Evolutionary conservation across 306 rosid species (phyloP), one percentile per base, ranked within the genome.

Genomic region (Quercus aquifolioides): DNA sequence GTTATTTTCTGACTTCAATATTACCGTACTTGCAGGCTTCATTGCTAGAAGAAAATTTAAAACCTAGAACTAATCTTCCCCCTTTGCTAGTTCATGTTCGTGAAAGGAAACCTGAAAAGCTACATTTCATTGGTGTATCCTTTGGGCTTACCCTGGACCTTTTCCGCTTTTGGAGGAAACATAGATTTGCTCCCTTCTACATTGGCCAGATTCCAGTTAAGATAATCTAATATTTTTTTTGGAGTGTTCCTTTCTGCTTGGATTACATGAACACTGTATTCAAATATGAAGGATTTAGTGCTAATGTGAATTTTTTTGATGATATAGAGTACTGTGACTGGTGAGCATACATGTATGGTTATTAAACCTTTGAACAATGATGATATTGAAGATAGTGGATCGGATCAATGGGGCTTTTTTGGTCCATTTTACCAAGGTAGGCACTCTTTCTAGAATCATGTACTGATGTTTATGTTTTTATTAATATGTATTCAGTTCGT

Each of bases 121-220:
- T 95, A 73, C 99, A 92, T 72, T 95, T 92, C 79, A 62, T 92
- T 77, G 99, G 98, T 75, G 99, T 95, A 84, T 95, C 99, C 76
- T 95, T 95, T 85, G 99, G 99, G 76, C 88, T 95, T 78, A 95
- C 98, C 51, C 87, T 90, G 86, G 94, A 95, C 59, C 94, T 95
- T 76, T 89, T 90, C 63, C 91, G 97, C 70, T 95, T 95, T 88
- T 95, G 99, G 99, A 91, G 89, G 87, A 95, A 82, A 86, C 98
- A 87, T 85, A 87, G 86, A 79, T 95, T 95, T 90, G 92, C 89
- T 82, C 98, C 98, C 43, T 95, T 93, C 90, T 93, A 91, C 81
- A 89, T 95, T 41, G 90, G 99, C 81, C 96, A 95, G 79, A 91
- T 87, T 89, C 98, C 91, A 95, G 99, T 95, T 95, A 85, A 91